Percentiles rank a stretch among this genome's conserved stretches.
phyloP scores from a whole-genome alignment of 305 asterid species.

The Nicotiana rustica region DNA sequence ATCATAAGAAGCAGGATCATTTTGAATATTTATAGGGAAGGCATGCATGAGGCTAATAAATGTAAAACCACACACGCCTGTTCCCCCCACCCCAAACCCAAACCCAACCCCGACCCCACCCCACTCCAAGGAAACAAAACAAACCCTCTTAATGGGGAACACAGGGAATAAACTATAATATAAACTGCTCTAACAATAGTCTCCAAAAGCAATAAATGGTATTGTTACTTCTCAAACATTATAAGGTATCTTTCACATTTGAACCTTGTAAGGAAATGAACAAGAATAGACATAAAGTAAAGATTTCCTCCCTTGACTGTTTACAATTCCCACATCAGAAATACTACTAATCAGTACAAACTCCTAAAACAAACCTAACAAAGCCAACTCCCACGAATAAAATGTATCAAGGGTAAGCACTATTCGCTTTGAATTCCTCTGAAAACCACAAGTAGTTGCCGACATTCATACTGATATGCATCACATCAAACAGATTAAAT shows the following conservation, averaged over 20 bases:
- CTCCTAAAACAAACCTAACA: background rate
- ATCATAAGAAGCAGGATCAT: too few species aligned
- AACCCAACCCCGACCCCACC: too few species aligned
- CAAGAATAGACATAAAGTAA: background rate
- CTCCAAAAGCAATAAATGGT: background rate
- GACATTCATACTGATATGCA: background rate
- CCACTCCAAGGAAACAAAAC: too few species aligned
- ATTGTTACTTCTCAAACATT: background rate
- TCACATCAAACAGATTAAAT: background rate
- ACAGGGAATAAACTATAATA: too few species aligned
- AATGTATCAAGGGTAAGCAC: background rate
- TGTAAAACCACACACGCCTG: background rate
- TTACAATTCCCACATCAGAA: background rate
- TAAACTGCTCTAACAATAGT: background rate
- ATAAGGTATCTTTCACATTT: background rate
- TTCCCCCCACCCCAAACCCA: background rate
- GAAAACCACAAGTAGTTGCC: background rate
- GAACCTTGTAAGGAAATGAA: background rate
- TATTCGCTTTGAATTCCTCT: background rate
- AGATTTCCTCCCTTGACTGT: background rate
- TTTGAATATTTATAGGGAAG: background rate
- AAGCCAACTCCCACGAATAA: slow-evolving; percentile 10
- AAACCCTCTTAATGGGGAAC: too few species aligned
- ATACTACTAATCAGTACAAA: background rate
- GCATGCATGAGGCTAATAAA: background rate